Percentiles rank a stretch among this genome's conserved stretches.
These are phyloP conservation scores for Metschnikowia similis DNA, from an alignment of 805 yeast genomes.

Conservation along the genomic window DNA sequence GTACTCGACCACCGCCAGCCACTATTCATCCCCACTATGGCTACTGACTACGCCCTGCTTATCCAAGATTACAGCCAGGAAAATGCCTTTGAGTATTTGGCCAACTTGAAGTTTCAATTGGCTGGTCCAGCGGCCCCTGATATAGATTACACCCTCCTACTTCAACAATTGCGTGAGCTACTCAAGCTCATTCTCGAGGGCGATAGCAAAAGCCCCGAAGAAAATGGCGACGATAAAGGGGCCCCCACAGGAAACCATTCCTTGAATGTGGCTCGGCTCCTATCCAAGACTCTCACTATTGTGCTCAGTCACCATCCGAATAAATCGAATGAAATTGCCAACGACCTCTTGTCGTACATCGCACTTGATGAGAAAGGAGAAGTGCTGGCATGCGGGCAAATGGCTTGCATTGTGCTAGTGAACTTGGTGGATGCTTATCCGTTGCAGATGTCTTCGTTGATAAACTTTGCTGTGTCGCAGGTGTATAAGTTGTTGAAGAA, in stretches of 20 bases:
- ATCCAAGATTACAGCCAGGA: slow-evolving; percentile 14
- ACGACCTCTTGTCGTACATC: slow-evolving; percentile 28
- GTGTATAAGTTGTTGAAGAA: slow-evolving; percentile 39
- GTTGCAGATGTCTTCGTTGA: slow-evolving; percentile 31
- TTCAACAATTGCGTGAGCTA: slow-evolving; percentile 24
- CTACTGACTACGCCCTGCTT: slow-evolving; percentile 4
- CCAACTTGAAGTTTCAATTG: slow-evolving; percentile 19
- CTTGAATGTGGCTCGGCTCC: slow-evolving; percentile 22
- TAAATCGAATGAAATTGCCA: slow-evolving; percentile 36
- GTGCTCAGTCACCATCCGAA: slow-evolving; percentile 29
- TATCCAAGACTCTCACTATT: slow-evolving; percentile 26
- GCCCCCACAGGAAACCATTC: not conserved
- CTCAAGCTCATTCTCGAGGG: slow-evolving; percentile 14
- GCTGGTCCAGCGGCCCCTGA: slow-evolving; percentile 1
- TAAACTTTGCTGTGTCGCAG: slow-evolving; percentile 30
- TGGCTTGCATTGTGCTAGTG: slow-evolving; percentile 30
- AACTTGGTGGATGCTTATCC: slow-evolving; percentile 38
- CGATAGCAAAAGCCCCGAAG: not conserved
- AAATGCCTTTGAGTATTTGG: slow-evolving; percentile 19
- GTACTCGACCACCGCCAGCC: not conserved
- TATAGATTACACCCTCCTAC: slow-evolving; percentile 15
- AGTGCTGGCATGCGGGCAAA: slow-evolving; percentile 16
- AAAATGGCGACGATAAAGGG: not conserved
- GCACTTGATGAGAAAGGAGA: slow-evolving; percentile 16
- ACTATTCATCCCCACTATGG: slow-evolving; percentile 5